Percentiles rank a stretch among this genome's conserved stretches.
Evolutionary conservation across 352 stramenopile genomes (phyloP).

Genomic region (Globisporangium sylvaticum): DNA sequence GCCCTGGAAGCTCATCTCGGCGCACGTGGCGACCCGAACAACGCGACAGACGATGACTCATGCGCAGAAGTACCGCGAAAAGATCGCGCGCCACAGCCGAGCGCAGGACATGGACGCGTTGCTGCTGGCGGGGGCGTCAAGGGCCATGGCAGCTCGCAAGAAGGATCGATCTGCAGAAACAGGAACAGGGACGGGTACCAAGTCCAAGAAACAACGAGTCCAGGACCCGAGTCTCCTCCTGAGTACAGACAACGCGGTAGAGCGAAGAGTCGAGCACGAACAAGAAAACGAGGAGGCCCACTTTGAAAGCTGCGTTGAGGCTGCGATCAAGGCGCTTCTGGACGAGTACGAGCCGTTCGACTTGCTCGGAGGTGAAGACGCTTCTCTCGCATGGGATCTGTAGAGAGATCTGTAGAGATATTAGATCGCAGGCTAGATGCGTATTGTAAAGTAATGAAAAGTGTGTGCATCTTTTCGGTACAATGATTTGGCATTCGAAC

Average conservation of each 20-base stretch:
- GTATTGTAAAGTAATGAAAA: not conserved
- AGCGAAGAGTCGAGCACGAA: not conserved
- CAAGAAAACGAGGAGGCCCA: not conserved
- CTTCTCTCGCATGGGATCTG: not conserved
- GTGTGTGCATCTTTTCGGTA: no score
- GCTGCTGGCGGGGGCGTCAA: not conserved
- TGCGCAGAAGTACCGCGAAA: conserved; percentile 37
- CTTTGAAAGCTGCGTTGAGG: not conserved
- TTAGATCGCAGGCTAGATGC: not conserved
- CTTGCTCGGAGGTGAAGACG: not conserved
- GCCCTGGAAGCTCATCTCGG: conserved; percentile 26
- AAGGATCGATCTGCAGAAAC: not conserved
- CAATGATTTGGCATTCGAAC: no score
- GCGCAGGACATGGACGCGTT: not conserved
- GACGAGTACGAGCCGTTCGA: conserved; percentile 7
- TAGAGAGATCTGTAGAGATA: no score
- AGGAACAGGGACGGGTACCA: no score
- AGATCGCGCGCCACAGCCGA: conserved; percentile 19
- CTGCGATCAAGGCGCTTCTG: not conserved
- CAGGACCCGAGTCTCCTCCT: not conserved
- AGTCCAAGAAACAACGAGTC: no score
- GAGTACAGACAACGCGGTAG: not conserved
- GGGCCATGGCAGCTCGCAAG: not conserved
- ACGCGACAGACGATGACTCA: conserved; percentile 33
- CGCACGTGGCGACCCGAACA: conserved; percentile 24